Evolutionary conservation across 495 filamentous ascomycete species (phyloP).

Genomic region (Penicillium salamii): DNA sequence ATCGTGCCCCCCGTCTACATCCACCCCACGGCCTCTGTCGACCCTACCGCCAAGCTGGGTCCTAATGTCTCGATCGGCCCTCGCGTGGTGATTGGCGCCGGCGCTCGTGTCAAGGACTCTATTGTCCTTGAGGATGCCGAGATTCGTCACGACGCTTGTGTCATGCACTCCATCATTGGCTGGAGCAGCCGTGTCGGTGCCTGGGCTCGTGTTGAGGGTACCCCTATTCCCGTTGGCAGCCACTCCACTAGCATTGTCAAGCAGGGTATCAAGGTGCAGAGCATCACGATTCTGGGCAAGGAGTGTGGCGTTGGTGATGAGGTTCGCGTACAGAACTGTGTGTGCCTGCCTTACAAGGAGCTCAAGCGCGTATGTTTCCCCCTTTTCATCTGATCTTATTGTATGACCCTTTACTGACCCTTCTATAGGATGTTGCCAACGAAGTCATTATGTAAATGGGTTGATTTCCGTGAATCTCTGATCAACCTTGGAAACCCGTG

Average conservation of each 20-base stretch:
- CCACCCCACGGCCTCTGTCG: conserved; percentile 89
- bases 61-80: conserved; percentile 96
- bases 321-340: conserved; percentile 95
- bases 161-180: conserved; percentile 94
- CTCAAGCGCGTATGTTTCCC: conserved; percentile 80
- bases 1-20: conserved; percentile 96
- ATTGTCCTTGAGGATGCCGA: conserved; percentile 95
- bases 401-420: no score
- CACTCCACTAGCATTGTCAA: conserved; percentile 94
- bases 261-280: conserved; percentile 98
- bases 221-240: conserved; percentile 81
- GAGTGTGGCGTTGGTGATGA: conserved; percentile 95
- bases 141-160: conserved; percentile 95
- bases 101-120: conserved; percentile 89
- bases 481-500: conserved; percentile 17
- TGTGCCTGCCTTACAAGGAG: conserved; percentile 97
- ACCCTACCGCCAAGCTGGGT: conserved; percentile 93
- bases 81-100: conserved; percentile 77
- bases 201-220: conserved; percentile 97
- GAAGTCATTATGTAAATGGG: conserved; percentile 88
- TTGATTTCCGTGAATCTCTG: conserved; percentile 12
- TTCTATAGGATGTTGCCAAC: conserved; percentile 75
- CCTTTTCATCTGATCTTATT: no score
- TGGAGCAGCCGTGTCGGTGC: conserved; percentile 95
- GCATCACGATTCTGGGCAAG: conserved; percentile 96